Base-by-base conservation (phyloP, 148 eudicot species). In the Cornus kousa region DNA sequence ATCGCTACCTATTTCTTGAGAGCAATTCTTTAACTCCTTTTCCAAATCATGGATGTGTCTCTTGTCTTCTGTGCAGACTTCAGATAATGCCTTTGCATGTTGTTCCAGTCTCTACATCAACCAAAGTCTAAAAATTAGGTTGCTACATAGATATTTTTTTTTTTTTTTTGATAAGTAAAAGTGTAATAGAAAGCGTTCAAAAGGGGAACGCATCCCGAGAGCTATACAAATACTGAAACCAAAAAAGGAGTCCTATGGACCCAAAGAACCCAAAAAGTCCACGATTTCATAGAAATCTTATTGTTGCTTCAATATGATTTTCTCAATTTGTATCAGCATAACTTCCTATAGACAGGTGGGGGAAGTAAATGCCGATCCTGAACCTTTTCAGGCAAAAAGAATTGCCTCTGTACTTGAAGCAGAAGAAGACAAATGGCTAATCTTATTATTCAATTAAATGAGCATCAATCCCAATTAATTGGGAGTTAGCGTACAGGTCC, bases 1-100 rank as follows among this genome's bases (percentile, higher is more conserved):
- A 24, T 66, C 72, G 67, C 64, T 83, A 92, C 97, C 93, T 79
- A 92, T 86, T 85, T 92, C 93, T 80, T 88, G 88, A 80, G 81
- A 82, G 78, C 92, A 87, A 74, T 85, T 87, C 53, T 81, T 82
- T 77, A 90, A 82, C 70, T 92, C 89, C 67, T 88, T 87, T 89
- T 90, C 89, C 80, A 89, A 72, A 73, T 82, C 85, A 76, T 80
- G 86, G 48, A 87, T 88, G 64, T 79, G 90, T 73, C 66, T 85
- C 81, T 83, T 88, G 82, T 92, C 97, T 73, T 86, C 87, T 48
- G 79, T 59, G 23, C 80, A 90, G 28, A 90, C 85, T 48, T 86
- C 88, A 67, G 86, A 83, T 78, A 92, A 71, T 83, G 80, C 81
- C 82, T 87, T 87, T 22, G 84, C 89, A 84, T 92, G 92, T 64